Conservation (phyloP, 83 land plant genomes). For the Larix sibirica region DNA sequence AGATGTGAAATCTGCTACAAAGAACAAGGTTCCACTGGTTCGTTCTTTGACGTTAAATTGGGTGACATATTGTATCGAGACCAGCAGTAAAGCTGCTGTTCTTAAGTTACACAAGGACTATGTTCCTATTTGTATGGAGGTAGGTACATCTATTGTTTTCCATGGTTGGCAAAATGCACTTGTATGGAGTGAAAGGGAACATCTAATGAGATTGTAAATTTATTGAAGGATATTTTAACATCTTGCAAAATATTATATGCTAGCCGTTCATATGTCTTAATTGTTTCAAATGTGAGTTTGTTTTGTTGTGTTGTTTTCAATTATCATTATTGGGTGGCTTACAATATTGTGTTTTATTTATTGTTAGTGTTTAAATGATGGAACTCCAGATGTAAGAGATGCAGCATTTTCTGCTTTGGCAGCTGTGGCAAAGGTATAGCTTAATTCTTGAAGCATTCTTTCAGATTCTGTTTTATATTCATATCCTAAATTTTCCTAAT, state of each 20-base stretch:
- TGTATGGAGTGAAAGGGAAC: background rate
- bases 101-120: conserved; percentile 97
- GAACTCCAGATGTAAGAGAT: conserved; percentile 99
- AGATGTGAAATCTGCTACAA: conserved; percentile 91
- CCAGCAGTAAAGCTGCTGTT: conserved; percentile 76
- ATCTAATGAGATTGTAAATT: background rate
- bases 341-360: conserved; percentile 16
- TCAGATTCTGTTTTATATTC: background rate
- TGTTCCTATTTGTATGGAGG: conserved; percentile 98
- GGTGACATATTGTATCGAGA: conserved; percentile 95
- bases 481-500: background rate
- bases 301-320: background rate
- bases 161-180: background rate
- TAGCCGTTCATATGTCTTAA: too few species aligned
- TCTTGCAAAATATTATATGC: background rate
- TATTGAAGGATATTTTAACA: background rate
- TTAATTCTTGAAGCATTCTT: conserved; percentile 4
- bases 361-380: conserved; percentile 87
- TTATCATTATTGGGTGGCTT: background rate
- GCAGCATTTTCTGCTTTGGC: conserved; percentile 95
- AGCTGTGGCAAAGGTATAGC: conserved; percentile 91
- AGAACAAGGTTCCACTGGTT: conserved; percentile 98
- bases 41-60: conserved; percentile 87
- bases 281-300: background rate
- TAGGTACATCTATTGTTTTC: conserved; percentile 26